phyloP scores from a whole-genome alignment of 2,329 filamentous ascomycete genomes.

The Fusarium sp. region DNA sequence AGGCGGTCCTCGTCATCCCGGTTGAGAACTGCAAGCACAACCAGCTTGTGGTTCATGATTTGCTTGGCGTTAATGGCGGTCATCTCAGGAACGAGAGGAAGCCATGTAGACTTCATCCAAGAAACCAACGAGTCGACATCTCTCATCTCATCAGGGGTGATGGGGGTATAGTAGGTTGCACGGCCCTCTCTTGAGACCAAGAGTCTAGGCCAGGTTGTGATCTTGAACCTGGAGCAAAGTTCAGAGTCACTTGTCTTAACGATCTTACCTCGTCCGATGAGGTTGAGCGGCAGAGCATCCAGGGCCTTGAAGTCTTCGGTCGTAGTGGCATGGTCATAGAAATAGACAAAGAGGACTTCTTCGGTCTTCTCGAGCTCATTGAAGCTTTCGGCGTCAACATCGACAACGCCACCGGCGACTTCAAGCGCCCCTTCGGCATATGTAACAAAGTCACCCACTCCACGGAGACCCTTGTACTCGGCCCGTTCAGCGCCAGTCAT shows the following conservation, averaged over 20 bases:
- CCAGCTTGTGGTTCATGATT: constrained; percentile 94
- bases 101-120: constrained; percentile 98
- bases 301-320: constrained; percentile 92
- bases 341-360: constrained; percentile 97
- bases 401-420: constrained; percentile 80
- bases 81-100: constrained; percentile 94
- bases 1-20: constrained; percentile 86
- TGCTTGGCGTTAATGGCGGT: constrained; percentile 92
- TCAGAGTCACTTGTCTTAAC: constrained; percentile 89
- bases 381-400: constrained; percentile 84
- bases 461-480: constrained; percentile 93
- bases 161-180: constrained; percentile 88
- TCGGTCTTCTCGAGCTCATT: constrained; percentile 90
- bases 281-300: constrained; percentile 86
- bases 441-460: constrained; percentile 88
- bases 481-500: constrained; percentile 93
- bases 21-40: constrained; percentile 92
- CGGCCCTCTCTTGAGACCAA: constrained; percentile 91
- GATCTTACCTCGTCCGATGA: constrained; percentile 92
- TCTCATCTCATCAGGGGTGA: constrained; percentile 93
- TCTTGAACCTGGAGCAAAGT: constrained; percentile 88
- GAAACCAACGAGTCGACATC: constrained; percentile 82
- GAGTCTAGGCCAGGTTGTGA: constrained; percentile 95
- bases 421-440: constrained; percentile 91
- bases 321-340: constrained; percentile 96